A percentile compares a stretch with the other conserved stretches of the same genome.
Conservation (phyloP, 2,329 filamentous ascomycete genomes). For the Zasmidium cellare region DNA sequence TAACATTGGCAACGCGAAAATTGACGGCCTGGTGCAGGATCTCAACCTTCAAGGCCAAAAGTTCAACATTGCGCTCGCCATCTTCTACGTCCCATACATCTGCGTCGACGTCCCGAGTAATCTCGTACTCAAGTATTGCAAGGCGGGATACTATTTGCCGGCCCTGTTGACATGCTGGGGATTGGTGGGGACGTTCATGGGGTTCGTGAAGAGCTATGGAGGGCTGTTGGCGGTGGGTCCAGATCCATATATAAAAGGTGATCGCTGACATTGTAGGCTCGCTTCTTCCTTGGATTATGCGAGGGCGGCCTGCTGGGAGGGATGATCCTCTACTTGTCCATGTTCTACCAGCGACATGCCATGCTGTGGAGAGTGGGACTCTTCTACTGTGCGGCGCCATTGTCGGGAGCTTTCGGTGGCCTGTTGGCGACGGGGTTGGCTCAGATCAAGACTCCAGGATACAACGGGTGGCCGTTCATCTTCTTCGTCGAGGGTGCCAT, state of each 20-base stretch:
- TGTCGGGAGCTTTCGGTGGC: slow-evolving; percentile 43
- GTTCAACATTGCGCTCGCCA: slow-evolving; percentile 32
- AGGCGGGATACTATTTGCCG: slow-evolving; percentile 43
- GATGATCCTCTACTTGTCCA: slow-evolving; percentile 43
- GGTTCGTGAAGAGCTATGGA: slow-evolving; percentile 41
- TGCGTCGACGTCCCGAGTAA: slow-evolving; percentile 43
- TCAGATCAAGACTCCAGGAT: slow-evolving; percentile 37
- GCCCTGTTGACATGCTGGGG: slow-evolving; percentile 41
- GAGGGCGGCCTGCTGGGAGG: slow-evolving; percentile 43
- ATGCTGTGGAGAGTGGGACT: slow-evolving; percentile 41
- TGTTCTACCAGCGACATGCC: slow-evolving; percentile 43
- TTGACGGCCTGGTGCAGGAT: slow-evolving; percentile 40
- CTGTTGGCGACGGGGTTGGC: slow-evolving; percentile 43
- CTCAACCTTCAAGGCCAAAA: slow-evolving; percentile 33
- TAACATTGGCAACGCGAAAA: slow-evolving; percentile 42
- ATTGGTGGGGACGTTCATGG: slow-evolving; percentile 40
- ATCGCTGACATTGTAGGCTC: neutral
- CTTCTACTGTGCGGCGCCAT: slow-evolving; percentile 35
- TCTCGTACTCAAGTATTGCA: slow-evolving; percentile 42
- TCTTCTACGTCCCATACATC: slow-evolving; percentile 48
- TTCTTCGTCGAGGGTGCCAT: slow-evolving; percentile 51
- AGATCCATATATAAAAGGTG: neutral
- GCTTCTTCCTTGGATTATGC: slow-evolving; percentile 38
- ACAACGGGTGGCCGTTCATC: slow-evolving; percentile 41
- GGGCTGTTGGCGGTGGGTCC: slow-evolving; percentile 39